These are phyloP conservation scores for Phialophora macrospora DNA, from an alignment of 2,329 filamentous ascomycete species.

Conservation along the genomic window DNA sequence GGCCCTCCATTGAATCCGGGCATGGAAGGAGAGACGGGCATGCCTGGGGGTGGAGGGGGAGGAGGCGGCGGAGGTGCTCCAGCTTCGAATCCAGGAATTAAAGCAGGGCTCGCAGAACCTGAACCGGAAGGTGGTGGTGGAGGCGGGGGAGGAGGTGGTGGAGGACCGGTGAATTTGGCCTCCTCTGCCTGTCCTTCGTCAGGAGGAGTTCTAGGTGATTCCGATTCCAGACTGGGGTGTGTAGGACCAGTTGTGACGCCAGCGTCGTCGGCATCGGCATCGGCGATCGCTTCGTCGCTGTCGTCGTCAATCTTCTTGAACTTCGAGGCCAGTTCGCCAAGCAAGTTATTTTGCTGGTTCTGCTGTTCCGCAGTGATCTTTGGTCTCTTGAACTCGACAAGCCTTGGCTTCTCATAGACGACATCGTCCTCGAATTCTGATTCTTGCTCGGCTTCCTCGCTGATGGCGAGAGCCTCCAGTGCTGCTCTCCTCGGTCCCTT, in stretches of 20 bases:
- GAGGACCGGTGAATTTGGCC: constrained; percentile 52
- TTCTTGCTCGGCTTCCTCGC: constrained; percentile 55
- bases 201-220: constrained; percentile 69
- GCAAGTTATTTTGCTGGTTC: constrained; percentile 69
- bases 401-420: constrained; percentile 76
- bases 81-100: constrained; percentile 48
- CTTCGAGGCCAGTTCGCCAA: constrained; percentile 75
- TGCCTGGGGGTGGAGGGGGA: constrained; percentile 53
- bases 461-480: constrained; percentile 46
- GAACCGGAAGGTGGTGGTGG: constrained; percentile 40
- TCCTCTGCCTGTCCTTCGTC: constrained; percentile 67
- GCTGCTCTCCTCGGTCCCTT: constrained; percentile 46
- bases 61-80: constrained; percentile 58
- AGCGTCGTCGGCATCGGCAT: constrained; percentile 21
- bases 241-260: constrained; percentile 75
- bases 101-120: constrained; percentile 21
- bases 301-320: constrained; percentile 75
- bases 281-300: constrained; percentile 54
- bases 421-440: constrained; percentile 65
- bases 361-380: constrained; percentile 66
- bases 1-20: constrained; percentile 52
- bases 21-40: constrained; percentile 53
- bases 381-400: constrained; percentile 79
- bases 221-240: constrained; percentile 74
- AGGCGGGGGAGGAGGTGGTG: constrained; percentile 47